Evolutionary conservation across 2,329 filamentous ascomycete genomes (phyloP), one percentile per base, ranked within the genome.

Genomic region (Colletotrichum australisinense): DNA sequence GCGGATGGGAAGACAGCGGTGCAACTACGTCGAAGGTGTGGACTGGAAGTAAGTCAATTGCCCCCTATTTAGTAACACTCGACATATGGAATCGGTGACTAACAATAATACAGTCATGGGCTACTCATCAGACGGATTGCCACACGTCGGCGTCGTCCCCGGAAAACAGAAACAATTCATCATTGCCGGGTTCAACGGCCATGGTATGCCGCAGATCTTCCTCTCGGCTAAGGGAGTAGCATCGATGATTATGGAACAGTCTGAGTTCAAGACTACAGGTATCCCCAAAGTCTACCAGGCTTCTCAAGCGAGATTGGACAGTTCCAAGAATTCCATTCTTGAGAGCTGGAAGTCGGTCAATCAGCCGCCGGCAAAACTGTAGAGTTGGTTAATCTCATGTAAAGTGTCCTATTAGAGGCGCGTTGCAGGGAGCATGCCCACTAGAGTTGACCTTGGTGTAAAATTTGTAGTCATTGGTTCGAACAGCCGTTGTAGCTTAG

Each of bases 201-300:
- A 88, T 68, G 88, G 87, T 0, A 89, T 89, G 86, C 83, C 85
- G 0, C 76, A 85, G 28, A 83, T 87, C 22, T 84, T 84, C 24
- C 78, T 86, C 0, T 77, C 81, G 5, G 82, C 81, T 7, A 83
- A 84, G 72, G 85, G 81, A 0, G 56, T 88, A 9, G 83, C 81
- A 1, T 73, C 78, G 28, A 87, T 88, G 84, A 73, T 86, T 0
- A 35, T 77, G 5, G 74, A 80, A 2, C 79, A 75, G 3, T 49
- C 58, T 1, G 59, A 73, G 0, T 85, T 84, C 66, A 78, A 81
- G 58, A 75, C 81, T 16, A 82, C 83, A 0, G 82, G 82, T 1
- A 73, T 86, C 14, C 83, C 84, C 14, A 75, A 74, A 1, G 63
- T 84, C 1, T 85, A 83, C 59, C 77, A 83, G 73, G 79, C 81